Evolutionary conservation across 495 filamentous ascomycete species (phyloP).

Genomic region (Aspergillus sclerotiicarbonarius): DNA sequence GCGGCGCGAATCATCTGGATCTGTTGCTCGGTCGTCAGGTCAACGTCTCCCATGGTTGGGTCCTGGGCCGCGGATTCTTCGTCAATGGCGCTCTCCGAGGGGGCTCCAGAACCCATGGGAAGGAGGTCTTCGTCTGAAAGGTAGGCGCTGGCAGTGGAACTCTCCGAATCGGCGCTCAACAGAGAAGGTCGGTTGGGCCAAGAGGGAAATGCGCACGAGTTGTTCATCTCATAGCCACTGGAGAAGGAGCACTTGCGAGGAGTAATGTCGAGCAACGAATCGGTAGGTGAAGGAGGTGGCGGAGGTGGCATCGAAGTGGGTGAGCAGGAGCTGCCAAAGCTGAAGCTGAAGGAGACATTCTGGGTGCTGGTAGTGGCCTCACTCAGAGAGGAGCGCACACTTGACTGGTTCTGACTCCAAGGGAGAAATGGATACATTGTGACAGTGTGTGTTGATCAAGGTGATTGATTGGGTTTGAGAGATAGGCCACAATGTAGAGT

Average conservation of each 20-base stretch:
- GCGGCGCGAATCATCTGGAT: constrained; percentile 38
- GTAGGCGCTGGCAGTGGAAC: constrained; percentile 38
- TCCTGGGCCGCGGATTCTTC: constrained; percentile 32
- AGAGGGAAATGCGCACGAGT: constrained; percentile 52
- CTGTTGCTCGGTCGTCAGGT: constrained; percentile 43
- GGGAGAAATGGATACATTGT: constrained; percentile 25
- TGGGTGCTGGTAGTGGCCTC: constrained; percentile 31
- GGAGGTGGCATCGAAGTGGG: constrained; percentile 37
- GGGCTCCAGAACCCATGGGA: constrained; percentile 35
- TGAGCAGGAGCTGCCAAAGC: constrained; percentile 38
- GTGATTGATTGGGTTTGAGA: too few relatives aligned
- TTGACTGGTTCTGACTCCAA: constrained; percentile 23
- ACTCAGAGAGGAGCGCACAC: constrained; percentile 23
- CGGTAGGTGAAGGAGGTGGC: constrained; percentile 40
- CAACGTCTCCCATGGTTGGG: constrained; percentile 20
- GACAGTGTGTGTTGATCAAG: background rate
- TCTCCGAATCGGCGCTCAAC: constrained; percentile 32
- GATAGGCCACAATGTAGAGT: background rate
- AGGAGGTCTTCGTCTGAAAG: constrained; percentile 55
- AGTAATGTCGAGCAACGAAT: constrained; percentile 43
- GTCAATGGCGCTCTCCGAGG: constrained; percentile 29
- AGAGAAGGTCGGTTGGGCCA: constrained; percentile 53
- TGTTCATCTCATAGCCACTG: constrained; percentile 38
- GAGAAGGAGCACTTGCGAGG: constrained; percentile 50
- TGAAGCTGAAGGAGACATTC: constrained; percentile 39